Conservation (phyloP, 1,139 yeast species). For the Torulaspora pretoriensis region DNA sequence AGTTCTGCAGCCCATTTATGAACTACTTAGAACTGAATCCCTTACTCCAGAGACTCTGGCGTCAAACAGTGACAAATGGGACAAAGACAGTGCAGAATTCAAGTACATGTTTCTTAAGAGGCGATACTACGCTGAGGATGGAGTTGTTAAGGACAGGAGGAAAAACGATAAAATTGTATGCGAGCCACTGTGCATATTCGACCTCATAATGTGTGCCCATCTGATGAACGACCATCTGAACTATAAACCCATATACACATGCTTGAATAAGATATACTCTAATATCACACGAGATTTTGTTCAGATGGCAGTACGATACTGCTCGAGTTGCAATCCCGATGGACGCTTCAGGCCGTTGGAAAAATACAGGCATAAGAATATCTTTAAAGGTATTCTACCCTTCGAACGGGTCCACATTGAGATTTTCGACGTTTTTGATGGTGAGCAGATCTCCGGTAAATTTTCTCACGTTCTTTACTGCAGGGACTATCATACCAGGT, state of each 20-base stretch:
- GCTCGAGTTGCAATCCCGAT: slow-evolving; percentile 31
- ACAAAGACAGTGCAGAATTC: slow-evolving; percentile 21
- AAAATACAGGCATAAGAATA: slow-evolving; percentile 21
- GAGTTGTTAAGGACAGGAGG: slow-evolving; percentile 27
- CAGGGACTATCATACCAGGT: slow-evolving; percentile 33
- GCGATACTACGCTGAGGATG: slow-evolving; percentile 27
- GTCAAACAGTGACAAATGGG: slow-evolving; percentile 22
- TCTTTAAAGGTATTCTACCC: slow-evolving; percentile 25
- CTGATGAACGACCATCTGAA: slow-evolving; percentile 31
- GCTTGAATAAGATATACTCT: slow-evolving; percentile 24
- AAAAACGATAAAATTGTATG: slow-evolving; percentile 28
- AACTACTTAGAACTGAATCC: slow-evolving; percentile 22
- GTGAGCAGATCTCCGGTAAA: slow-evolving; percentile 25
- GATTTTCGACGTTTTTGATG: slow-evolving; percentile 27
- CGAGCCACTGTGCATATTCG: slow-evolving; percentile 32
- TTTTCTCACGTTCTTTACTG: slow-evolving; percentile 31
- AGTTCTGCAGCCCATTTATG: slow-evolving; percentile 29
- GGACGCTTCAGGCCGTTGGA: slow-evolving; percentile 15
- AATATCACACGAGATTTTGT: slow-evolving; percentile 29
- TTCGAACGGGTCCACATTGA: slow-evolving; percentile 35
- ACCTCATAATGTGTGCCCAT: slow-evolving; percentile 32
- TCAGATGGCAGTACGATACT: slow-evolving; percentile 23
- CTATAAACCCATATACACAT: slow-evolving; percentile 19
- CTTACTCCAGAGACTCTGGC: slow-evolving; percentile 24
- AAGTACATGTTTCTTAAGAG: slow-evolving; percentile 25